Conservation (phyloP, 2,329 filamentous ascomycete species). For the Aspergillus caelatus region DNA sequence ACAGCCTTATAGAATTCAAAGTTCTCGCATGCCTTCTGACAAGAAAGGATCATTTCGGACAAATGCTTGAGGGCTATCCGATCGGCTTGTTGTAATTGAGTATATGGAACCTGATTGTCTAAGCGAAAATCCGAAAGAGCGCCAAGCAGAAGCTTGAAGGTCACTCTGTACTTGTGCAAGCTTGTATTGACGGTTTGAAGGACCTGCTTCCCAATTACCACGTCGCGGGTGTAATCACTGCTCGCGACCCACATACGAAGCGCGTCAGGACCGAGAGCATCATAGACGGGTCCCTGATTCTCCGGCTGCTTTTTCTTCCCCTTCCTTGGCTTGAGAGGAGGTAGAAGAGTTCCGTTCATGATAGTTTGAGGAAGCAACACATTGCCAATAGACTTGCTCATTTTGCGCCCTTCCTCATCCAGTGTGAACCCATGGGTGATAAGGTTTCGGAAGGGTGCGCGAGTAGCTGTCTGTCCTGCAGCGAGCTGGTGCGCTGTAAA, state of each 20-base stretch:
- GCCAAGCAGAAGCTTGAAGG: conserved; percentile 87
- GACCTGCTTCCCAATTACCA: conserved; percentile 77
- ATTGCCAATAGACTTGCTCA: conserved; percentile 97
- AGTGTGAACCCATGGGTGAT: conserved; percentile 95
- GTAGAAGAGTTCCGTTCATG: conserved; percentile 78
- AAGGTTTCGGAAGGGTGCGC: conserved; percentile 81
- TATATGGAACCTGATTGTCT: conserved; percentile 39
- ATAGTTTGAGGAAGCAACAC: conserved; percentile 79
- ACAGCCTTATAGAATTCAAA: conserved; percentile 84
- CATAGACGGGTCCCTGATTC: conserved; percentile 51
- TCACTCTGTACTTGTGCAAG: conserved; percentile 84
- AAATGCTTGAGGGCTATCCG: conserved; percentile 79
- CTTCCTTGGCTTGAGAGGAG: conserved; percentile 68
- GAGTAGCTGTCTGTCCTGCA: conserved; percentile 35
- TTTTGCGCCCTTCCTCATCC: conserved; percentile 88
- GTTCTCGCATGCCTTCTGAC: conserved; percentile 66
- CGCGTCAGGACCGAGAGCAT: conserved; percentile 81
- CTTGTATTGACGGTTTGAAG: conserved; percentile 75
- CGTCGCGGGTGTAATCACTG: conserved; percentile 87
- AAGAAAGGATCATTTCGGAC: conserved; percentile 63
- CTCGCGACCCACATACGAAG: conserved; percentile 89
- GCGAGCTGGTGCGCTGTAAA: conserved; percentile 65
- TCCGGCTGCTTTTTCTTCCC: conserved; percentile 49
- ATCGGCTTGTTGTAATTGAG: conserved; percentile 64
- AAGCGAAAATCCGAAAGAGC: conserved; percentile 63